phyloP scores from a whole-genome alignment of 805 yeast genomes.

The Ogataea corticis region DNA sequence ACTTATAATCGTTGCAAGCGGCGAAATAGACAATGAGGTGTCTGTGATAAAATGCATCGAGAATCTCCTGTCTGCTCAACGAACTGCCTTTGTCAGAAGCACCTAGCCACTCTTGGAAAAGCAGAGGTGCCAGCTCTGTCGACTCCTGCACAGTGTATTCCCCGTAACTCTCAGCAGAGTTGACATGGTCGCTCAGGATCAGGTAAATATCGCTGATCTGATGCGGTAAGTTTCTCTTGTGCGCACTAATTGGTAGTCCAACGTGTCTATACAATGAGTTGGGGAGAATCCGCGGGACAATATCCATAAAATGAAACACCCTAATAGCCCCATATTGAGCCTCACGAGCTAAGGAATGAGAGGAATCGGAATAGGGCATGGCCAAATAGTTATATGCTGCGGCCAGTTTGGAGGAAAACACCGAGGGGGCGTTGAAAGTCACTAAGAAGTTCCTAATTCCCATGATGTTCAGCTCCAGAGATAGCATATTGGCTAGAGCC shows the following conservation, averaged over 20 bases:
- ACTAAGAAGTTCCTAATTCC: constrained; percentile 35
- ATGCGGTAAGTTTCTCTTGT: constrained; percentile 19
- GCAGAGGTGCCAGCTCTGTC: constrained; percentile 1
- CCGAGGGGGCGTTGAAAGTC: constrained; percentile 22
- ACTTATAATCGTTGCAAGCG: constrained; percentile 14
- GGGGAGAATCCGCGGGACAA: constrained; percentile 23
- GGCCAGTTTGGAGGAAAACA: constrained; percentile 20
- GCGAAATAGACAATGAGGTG: constrained; percentile 17
- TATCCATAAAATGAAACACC: constrained; percentile 18
- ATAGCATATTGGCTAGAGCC: constrained; percentile 61
- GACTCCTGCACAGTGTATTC: constrained; percentile 2
- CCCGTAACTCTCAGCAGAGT: not conserved
- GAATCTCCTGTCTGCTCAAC: constrained; percentile 5
- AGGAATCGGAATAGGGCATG: not conserved
- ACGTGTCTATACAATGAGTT: constrained; percentile 17
- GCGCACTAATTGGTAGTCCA: constrained; percentile 13
- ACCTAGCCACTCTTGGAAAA: not conserved
- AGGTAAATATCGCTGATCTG: constrained; percentile 7
- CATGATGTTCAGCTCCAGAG: constrained; percentile 58
- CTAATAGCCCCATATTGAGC: constrained; percentile 13
- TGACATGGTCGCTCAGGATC: not conserved
- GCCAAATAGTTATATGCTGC: constrained; percentile 8
- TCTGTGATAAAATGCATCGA: constrained; percentile 16
- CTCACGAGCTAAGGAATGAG: not conserved
- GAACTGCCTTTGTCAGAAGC: not conserved